Evolutionary conservation across 2,329 filamentous ascomycete genomes (phyloP).

Genomic region (Fusarium fujikuroi): DNA sequence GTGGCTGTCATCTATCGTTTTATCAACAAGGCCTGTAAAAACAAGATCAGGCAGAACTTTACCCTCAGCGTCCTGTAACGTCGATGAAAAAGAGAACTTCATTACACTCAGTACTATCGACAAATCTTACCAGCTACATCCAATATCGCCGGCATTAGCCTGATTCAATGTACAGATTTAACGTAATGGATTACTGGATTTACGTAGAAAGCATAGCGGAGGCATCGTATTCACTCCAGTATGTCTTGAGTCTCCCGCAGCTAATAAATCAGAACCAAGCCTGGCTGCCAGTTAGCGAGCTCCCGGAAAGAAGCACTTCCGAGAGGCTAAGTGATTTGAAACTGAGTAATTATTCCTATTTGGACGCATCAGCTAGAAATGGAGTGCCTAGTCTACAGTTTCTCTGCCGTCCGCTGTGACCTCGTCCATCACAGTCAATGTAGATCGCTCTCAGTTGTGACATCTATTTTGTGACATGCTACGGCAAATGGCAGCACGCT

Average conservation of each 20-base stretch:
- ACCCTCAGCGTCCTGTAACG: too few relatives aligned
- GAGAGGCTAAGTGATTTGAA: neutral
- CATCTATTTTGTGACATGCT: neutral
- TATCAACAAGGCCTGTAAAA: accelerated
- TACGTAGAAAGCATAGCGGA: too few relatives aligned
- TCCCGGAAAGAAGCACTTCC: neutral
- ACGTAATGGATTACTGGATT: too few relatives aligned
- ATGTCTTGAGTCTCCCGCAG: too few relatives aligned
- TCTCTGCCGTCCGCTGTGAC: neutral
- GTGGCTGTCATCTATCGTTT: neutral
- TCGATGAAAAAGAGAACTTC: too few relatives aligned
- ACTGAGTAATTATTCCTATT: neutral
- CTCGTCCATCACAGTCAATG: accelerated
- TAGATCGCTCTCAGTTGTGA: neutral
- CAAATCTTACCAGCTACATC: too few relatives aligned
- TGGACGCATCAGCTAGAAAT: accelerated
- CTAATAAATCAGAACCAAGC: neutral
- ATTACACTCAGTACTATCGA: too few relatives aligned
- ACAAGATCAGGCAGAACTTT: too few relatives aligned
- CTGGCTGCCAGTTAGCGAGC: accelerated
- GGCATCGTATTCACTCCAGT: too few relatives aligned
- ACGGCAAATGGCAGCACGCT: accelerated
- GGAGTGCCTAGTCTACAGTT: accelerated
- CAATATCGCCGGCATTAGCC: too few relatives aligned
- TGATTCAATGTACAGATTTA: too few relatives aligned